Percentiles rank a stretch among this genome's conserved stretches.
phyloP scores from a whole-genome alignment of 2,329 filamentous ascomycete species.

The Penicillium capsulatum region DNA sequence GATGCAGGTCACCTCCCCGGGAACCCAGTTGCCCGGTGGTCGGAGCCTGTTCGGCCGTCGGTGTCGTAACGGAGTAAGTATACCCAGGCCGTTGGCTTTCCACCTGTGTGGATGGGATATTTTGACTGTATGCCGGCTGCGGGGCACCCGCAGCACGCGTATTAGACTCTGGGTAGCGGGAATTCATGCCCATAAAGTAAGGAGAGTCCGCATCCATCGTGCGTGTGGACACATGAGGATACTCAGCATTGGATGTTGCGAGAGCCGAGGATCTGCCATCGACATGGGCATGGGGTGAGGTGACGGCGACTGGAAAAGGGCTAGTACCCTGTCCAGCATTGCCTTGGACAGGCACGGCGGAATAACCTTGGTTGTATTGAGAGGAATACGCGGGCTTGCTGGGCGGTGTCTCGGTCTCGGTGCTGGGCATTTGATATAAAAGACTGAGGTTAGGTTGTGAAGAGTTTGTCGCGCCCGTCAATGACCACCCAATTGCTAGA shows the following conservation, averaged over 20 bases:
- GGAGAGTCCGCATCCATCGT: conserved; percentile 37
- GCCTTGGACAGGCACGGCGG: conserved; percentile 21
- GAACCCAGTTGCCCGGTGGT: conserved; percentile 16
- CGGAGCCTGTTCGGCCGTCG: conserved; percentile 14
- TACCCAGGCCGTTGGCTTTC: conserved; percentile 14
- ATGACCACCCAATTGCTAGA: conserved; percentile 71
- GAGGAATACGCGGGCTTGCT: conserved; percentile 30
- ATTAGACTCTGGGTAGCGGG: conserved; percentile 36
- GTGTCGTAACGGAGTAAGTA: conserved; percentile 25
- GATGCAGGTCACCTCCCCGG: conserved; percentile 16
- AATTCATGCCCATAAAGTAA: conserved; percentile 46
- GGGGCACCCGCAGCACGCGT: conserved; percentile 21
- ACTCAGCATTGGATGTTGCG: conserved; percentile 20
- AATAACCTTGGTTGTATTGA: conserved; percentile 30
- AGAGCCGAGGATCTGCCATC: conserved; percentile 20
- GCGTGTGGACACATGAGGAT: conserved; percentile 39
- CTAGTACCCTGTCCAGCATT: conserved; percentile 17
- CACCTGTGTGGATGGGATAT: conserved; percentile 19
- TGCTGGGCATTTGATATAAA: conserved; percentile 63
- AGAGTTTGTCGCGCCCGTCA: conserved; percentile 84
- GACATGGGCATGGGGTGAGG: conserved; percentile 27
- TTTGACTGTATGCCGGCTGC: conserved; percentile 24
- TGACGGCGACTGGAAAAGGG: conserved; percentile 29
- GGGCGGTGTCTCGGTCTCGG: conserved; percentile 21
- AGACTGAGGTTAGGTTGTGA: conserved; percentile 78